Percentiles rank a stretch among this genome's conserved stretches.
Conservation (phyloP, 2,329 filamentous ascomycete species). For the Cryoendolithus antarcticus region DNA sequence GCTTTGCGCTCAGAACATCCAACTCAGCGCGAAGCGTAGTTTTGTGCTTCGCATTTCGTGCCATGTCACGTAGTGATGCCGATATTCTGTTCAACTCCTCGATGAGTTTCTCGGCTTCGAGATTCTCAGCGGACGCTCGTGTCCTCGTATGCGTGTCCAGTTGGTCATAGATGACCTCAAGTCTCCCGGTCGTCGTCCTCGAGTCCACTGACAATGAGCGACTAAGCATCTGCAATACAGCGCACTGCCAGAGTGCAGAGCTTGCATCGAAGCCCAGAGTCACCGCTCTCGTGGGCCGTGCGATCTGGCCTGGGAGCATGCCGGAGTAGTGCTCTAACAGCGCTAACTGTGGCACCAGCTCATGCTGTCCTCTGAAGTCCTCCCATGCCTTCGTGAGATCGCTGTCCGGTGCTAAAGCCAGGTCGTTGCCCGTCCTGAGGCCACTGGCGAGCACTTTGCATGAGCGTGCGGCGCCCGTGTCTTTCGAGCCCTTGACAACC, state of each 20-base stretch:
- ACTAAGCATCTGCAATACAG: conserved; percentile 2
- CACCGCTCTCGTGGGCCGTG: neutral
- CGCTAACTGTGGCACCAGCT: conserved; percentile 2
- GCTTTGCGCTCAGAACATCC: no score
- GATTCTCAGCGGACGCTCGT: neutral
- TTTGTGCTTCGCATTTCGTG: no score
- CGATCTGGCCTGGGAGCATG: neutral
- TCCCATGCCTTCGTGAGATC: conserved; percentile 3
- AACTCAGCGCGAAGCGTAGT: no score
- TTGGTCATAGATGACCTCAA: neutral
- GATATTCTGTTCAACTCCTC: neutral
- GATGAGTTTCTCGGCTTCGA: neutral
- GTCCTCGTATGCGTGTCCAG: neutral
- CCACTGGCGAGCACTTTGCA: neutral
- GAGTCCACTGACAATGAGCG: neutral
- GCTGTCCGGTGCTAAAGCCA: neutral
- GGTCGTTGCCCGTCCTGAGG: neutral
- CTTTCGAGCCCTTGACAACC: conserved; percentile 1
- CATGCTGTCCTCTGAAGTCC: conserved; percentile 2
- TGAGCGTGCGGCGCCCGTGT: neutral
- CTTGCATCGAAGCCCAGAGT: neutral
- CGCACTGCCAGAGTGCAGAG: conserved; percentile 1
- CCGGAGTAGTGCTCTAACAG: conserved; percentile 3
- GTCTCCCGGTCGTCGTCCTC: neutral
- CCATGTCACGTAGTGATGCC: no score